Evolutionary conservation across 371 early-diverging fungal species (phyloP).

Genomic region (Mortierella sp.): DNA sequence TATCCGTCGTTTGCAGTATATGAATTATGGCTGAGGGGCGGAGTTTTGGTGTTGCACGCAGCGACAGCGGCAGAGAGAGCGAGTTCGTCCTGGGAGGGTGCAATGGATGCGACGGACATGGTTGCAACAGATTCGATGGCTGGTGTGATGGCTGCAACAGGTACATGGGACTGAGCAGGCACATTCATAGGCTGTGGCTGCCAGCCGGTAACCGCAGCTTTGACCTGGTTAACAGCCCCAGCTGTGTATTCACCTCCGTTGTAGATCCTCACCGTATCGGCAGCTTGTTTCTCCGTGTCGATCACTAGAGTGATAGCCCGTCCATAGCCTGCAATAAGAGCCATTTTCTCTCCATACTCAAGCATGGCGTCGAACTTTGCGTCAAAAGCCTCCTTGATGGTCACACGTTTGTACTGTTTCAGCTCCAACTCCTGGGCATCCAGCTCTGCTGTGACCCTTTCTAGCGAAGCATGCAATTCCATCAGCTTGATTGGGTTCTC

Average conservation of each 20-base stretch:
- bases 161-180: slow-evolving; percentile 11
- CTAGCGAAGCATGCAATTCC: slow-evolving; percentile 42
- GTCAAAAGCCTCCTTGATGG: slow-evolving; percentile 41
- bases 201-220: slow-evolving; percentile 31
- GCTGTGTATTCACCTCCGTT: slow-evolving; percentile 44
- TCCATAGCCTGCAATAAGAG: slow-evolving; percentile 48
- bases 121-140: too few species aligned
- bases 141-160: too few species aligned
- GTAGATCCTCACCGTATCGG: slow-evolving; percentile 40
- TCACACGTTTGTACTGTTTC: slow-evolving; percentile 40
- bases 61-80: too few species aligned
- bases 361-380: slow-evolving; percentile 46
- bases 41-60: slow-evolving; percentile 38
- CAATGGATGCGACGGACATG: too few species aligned
- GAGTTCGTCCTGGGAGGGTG: too few species aligned
- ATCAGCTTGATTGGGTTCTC: slow-evolving; percentile 54
- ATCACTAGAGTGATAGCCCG: slow-evolving; percentile 35
- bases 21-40: slow-evolving; percentile 7
- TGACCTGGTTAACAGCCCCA: slow-evolving; percentile 31
- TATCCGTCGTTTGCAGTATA: slow-evolving; percentile 17
- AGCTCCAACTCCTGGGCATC: slow-evolving; percentile 38
- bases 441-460: slow-evolving; percentile 42
- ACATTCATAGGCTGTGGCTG: slow-evolving; percentile 27
- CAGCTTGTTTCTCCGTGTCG: slow-evolving; percentile 34
- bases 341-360: slow-evolving; percentile 49